phyloP scores from a whole-genome alignment of 306 rosid genomes.

The Alnus glutinosa region DNA sequence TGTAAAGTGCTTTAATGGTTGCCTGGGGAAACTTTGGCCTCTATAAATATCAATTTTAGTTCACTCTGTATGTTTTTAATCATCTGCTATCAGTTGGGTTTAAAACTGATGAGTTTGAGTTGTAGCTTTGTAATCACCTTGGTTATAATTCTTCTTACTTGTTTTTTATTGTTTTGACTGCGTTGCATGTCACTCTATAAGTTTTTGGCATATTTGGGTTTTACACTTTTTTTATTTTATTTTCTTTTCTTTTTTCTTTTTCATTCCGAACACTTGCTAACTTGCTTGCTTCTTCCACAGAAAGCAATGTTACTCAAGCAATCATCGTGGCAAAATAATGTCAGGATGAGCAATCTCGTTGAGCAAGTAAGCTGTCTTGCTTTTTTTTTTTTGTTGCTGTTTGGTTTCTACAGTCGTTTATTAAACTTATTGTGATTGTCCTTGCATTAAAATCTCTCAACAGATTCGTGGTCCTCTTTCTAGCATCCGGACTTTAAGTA shows the following conservation, averaged over 20 bases:
- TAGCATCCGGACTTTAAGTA: slow-evolving; percentile 83
- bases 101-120: neutral
- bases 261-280: slow-evolving; percentile 6
- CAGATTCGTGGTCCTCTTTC: slow-evolving; percentile 97
- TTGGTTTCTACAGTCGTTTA: slow-evolving; percentile 4
- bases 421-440: slow-evolving; percentile 28
- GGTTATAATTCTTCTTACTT: neutral
- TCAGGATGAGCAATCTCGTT: slow-evolving; percentile 79
- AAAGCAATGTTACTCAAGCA: slow-evolving; percentile 90
- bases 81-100: neutral
- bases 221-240: neutral
- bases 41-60: neutral
- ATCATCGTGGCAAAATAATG: slow-evolving; percentile 90
- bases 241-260: neutral
- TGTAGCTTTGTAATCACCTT: neutral
- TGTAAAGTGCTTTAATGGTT: neutral
- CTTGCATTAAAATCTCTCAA: slow-evolving; percentile 13
- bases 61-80: neutral
- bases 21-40: neutral
- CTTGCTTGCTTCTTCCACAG: slow-evolving; percentile 45
- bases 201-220: slow-evolving; percentile 9
- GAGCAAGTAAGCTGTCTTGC: slow-evolving; percentile 63
- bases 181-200: slow-evolving; percentile 20
- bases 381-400: slow-evolving; percentile 16
- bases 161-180: slow-evolving; percentile 2